Percentiles rank a stretch among this genome's conserved stretches.
These are phyloP conservation scores for Epichloe sp. DNA, from an alignment of 2,329 filamentous ascomycete species.

Conservation along the genomic window DNA sequence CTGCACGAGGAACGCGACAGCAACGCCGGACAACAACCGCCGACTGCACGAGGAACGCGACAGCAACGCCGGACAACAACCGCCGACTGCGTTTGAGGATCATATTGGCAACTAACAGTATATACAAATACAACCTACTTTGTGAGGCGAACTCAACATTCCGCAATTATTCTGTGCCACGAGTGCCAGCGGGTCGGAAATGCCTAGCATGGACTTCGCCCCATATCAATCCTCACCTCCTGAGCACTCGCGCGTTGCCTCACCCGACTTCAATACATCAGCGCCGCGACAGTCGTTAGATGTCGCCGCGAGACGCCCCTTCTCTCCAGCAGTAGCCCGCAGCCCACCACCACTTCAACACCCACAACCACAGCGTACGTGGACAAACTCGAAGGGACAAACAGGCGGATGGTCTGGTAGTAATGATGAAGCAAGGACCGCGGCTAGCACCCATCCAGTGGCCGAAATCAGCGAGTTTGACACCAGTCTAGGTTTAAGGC, in stretches of 20 bases:
- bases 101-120: too few relatives aligned
- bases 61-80: too few relatives aligned
- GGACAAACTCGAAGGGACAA: constrained; percentile 30
- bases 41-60: too few relatives aligned
- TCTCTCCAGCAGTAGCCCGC: constrained; percentile 36
- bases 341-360: constrained; percentile 29
- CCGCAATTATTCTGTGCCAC: neutral
- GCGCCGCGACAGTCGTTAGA: constrained; percentile 43
- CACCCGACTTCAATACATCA: constrained; percentile 36
- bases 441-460: constrained; percentile 26
- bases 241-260: constrained; percentile 69
- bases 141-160: neutral
- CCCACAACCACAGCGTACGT: constrained; percentile 45
- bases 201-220: constrained; percentile 69
- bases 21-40: too few relatives aligned
- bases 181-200: neutral
- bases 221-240: constrained; percentile 91
- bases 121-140: too few relatives aligned
- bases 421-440: constrained; percentile 11
- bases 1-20: too few relatives aligned
- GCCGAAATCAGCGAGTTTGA: constrained; percentile 68
- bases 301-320: constrained; percentile 39
- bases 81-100: too few relatives aligned
- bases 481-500: constrained; percentile 71
- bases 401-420: constrained; percentile 12